Base-by-base conservation (phyloP, 495 filamentous ascomycete genomes). In the Podospora sp. region DNA sequence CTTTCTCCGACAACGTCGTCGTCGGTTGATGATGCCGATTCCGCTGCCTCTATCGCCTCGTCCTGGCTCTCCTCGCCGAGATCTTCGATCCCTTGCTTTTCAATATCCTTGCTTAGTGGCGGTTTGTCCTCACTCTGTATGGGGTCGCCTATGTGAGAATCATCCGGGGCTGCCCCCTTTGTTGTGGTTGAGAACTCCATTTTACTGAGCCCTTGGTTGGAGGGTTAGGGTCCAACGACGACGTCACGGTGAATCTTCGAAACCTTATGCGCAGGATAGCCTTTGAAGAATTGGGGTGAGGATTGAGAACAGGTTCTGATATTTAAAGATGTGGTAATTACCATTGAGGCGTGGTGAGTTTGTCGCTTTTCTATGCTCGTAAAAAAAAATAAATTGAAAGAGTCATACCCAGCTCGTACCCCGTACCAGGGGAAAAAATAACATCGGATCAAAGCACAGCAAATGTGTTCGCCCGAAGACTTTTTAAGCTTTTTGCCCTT, bases 11-110 rank as follows among this genome's bases (percentile, higher is more conserved):
- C 27, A 1, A 16, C 33, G 8, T 2, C 60, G 22, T 12, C 26
- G 26, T 33, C 25, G n/a, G 22, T 20, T 22, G 24, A 22, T 9
- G 22, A 27, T 7, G 21, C 56, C 25, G 9, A 27, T 11, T n/a
- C 56, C 14, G 22, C 16, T 33, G 8, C 8, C n/a, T 59, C 56
- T 9, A 55, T 26, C 52, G 8, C 52, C 52, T 55, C 52, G n/a
- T 55, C 52, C 7, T 55, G 52, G n/a, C 52, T 55, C 52, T 1
- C 60, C 40, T 63, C 68, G 25, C 60, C 49, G 52, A 62, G 58
- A 20, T 12, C 55, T 12, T 21, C 26, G 1, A 33, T 35, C 26
- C 26, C 12, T 29, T 33, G 57, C 26, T 60, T 60, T 26, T 60
- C 57, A 35, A 60, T 7, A 60, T 60, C 57, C 6, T 55, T 22